Base-by-base conservation (phyloP, 129 eudicot genomes). In the Glebionis coronaria region DNA sequence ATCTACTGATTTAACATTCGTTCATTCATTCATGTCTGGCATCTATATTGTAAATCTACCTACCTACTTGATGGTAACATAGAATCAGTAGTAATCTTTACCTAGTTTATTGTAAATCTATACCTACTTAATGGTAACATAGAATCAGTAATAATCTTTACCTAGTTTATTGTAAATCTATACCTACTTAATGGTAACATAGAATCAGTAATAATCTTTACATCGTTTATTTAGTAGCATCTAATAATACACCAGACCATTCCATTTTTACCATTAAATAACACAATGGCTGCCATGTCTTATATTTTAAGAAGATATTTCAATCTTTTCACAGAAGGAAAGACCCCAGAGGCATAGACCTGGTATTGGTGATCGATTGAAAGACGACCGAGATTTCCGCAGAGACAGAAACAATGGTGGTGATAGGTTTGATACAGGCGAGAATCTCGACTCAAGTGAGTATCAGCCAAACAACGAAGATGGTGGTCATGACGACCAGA, bases 341-440 rank as follows among this genome's bases (percentile, higher is more conserved):
- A 89, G 79, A 76, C 81, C 78, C 44, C 82, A 63, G 71, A 87
- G 88, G 74, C 86, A 84, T 12, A 77, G 99, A 71, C 85, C 81
- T 58, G 94, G 95, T 29, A 63, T 69, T 44, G 95, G 83, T 65
- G 76, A 58, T 52, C 81, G 95, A 69, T 23, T 87, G 76, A 87
- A 72, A 83, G 95, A 94, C 54, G 96, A 88, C 11, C 59, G 94
- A 68, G 91, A 82, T n/a, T 65, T 65, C 67, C 85, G 83, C 18
- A 79, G 95, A 78, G 97, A 94, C 66, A 84, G 87, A 68, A 81
- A 70, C 59, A 93, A 82, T 62, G 89, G 91, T 14, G 57, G 78
- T 71, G 98, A 86, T 56, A 83, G 91, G 72, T 83, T 70, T 76
- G 95, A 87, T 74, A 80, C 83, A 75, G 67, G 81, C 55, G 97